Evolutionary conservation across 768 basidiomycete genomes (phyloP).

Genomic region (Serendipita sp.): DNA sequence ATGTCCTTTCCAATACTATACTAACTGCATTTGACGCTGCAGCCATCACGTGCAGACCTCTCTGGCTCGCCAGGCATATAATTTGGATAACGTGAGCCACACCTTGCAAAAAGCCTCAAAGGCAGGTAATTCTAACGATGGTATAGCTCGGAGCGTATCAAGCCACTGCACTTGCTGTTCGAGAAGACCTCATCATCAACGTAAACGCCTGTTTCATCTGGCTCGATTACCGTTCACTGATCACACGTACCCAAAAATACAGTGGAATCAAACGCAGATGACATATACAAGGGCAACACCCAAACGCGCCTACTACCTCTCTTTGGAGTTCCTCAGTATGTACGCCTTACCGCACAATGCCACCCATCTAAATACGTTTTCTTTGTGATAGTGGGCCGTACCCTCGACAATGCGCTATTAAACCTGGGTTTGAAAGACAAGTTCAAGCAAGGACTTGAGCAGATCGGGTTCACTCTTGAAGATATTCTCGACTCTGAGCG

Average conservation of each 20-base stretch:
- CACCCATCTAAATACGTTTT: not conserved
- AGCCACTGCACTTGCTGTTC: conserved; percentile 71
- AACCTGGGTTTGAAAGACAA: conserved; percentile 74
- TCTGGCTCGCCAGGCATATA: conserved; percentile 81
- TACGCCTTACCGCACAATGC: conserved; percentile 34
- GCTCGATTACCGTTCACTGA: not conserved
- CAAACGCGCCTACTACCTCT: conserved; percentile 89
- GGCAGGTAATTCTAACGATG: not conserved
- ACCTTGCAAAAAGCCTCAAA: not conserved
- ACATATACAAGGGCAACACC: conserved; percentile 66
- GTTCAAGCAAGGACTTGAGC: conserved; percentile 47
- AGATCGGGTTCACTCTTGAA: conserved; percentile 82
- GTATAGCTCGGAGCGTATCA: conserved; percentile 70
- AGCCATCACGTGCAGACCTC: conserved; percentile 33
- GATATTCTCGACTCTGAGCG: conserved; percentile 79
- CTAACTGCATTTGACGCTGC: not conserved
- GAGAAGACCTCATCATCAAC: conserved; percentile 69
- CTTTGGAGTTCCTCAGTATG: conserved; percentile 82
- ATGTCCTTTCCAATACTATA: too few species aligned
- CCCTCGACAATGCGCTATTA: conserved; percentile 52
- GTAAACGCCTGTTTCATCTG: conserved; percentile 12
- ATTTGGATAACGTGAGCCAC: conserved; percentile 37
- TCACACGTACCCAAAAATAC: not conserved
- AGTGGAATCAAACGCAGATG: conserved; percentile 75
- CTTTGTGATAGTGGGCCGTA: conserved; percentile 18